Evolutionary conservation across 345 rosid genomes (phyloP).

Genomic region (Populus pruinosa): DNA sequence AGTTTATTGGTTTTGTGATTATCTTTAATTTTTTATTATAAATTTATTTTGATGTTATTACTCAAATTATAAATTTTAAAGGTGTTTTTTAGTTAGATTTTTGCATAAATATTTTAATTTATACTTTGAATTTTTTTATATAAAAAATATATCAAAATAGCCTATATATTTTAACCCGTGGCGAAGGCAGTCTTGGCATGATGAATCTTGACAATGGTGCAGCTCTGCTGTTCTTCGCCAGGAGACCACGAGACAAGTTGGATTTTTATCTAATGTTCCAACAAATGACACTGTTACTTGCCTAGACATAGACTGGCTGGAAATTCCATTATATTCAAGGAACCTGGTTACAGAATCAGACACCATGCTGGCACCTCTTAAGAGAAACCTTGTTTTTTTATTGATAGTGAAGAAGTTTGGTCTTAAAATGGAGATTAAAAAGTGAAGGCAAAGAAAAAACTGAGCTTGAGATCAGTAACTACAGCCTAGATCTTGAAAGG

Average conservation of each 20-base stretch:
- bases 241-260: constrained; percentile 8
- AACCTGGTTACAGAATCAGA: constrained; percentile 13
- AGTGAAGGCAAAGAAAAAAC: neutral
- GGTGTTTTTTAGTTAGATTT: too few relatives aligned
- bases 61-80: too few relatives aligned
- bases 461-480: neutral
- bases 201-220: neutral
- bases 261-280: neutral
- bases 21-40: too few relatives aligned
- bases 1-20: too few relatives aligned
- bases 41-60: too few relatives aligned
- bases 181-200: neutral
- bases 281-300: neutral
- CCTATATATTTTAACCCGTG: too few relatives aligned
- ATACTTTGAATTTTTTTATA: too few relatives aligned
- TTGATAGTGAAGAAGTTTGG: neutral
- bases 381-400: neutral
- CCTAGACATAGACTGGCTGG: constrained; percentile 7
- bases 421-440: neutral
- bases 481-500: neutral
- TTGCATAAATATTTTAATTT: too few relatives aligned
- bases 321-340: constrained; percentile 7
- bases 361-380: neutral
- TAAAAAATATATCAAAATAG: too few relatives aligned
- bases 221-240: constrained; percentile 2